These are phyloP conservation scores for Hyphodiscus sp. DNA, from an alignment of 2,329 filamentous ascomycete species.

Conservation along the genomic window DNA sequence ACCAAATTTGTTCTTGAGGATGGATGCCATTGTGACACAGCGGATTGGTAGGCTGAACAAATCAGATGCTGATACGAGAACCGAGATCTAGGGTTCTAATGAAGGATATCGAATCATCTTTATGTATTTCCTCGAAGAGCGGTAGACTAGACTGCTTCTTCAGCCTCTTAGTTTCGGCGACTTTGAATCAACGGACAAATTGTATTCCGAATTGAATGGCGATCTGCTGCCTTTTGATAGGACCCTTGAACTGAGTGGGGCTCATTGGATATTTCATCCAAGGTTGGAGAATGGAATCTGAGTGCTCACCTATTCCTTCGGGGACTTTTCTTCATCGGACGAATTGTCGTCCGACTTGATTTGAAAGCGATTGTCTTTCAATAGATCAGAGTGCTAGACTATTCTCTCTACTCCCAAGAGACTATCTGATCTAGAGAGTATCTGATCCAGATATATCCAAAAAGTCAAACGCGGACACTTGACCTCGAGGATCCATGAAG, in stretches of 20 bases:
- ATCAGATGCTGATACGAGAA: not conserved
- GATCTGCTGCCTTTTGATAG: not conserved
- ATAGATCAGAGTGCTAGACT: too few species aligned
- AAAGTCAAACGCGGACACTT: not conserved
- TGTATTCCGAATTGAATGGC: slow-evolving; percentile 2
- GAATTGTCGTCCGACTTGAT: slow-evolving; percentile 2
- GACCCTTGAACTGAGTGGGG: too few species aligned
- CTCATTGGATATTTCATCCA: too few species aligned
- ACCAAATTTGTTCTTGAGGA: slow-evolving; percentile 23
- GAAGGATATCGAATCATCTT: too few species aligned
- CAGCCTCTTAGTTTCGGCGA: slow-evolving; percentile 2
- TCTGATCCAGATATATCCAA: not conserved
- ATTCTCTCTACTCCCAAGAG: too few species aligned
- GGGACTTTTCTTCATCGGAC: slow-evolving; percentile 6
- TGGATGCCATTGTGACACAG: not conserved
- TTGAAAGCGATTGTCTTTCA: too few species aligned
- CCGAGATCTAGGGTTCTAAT: not conserved
- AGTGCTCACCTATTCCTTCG: too few species aligned
- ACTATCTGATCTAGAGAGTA: too few species aligned
- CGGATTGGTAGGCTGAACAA: slow-evolving; percentile 8
- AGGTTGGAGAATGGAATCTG: too few species aligned
- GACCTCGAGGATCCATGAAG: not conserved
- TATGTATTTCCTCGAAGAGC: too few species aligned
- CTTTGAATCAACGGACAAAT: slow-evolving; percentile 5
- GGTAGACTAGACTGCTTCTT: not conserved